Evolutionary conservation across 2,329 filamentous ascomycete genomes (phyloP), one percentile per base, ranked within the genome.

Genomic region (Simplicillium sp.): DNA sequence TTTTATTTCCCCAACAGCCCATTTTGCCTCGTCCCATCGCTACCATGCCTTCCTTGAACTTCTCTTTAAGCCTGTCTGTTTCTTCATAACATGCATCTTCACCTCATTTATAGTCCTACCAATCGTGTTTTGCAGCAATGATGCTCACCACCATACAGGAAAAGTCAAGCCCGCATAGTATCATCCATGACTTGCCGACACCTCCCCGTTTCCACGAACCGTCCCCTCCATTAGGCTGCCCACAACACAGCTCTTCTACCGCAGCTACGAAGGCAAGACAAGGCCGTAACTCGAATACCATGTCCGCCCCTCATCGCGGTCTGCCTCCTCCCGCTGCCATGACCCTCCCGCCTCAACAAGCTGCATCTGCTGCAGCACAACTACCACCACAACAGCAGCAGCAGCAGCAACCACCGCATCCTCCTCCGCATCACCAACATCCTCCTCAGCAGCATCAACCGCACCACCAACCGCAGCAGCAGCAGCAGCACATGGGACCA

Each of bases 261-360:
- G 20, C 20, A 73, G 69, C 55, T 65, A 71, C 44, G 60, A 64
- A 46, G 59, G 60, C 52, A 67, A 73, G 65, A 65, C 65, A 60
- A 86, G 86, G 82, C 80, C 81, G 55, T 25, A 25, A 5, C 20
- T 6, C 20, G 20, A 25, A 9, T 25, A 25, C 6, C 20, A 25
- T 25, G 20, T 25, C 20, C 6, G 75, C 73, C 55, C 73, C 79
- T 60, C 80, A 82, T 61, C 77, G 81, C 62, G 77, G 77, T 53
- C 65, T 86, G 66, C 82, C 82, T 58, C 75, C 76, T 43, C 80
- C 82, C 62, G 74, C 77, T 53, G 75, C 75, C 58, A 76, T 83
- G 73, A 70, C 73, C 7, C 31, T 33, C 7, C 15, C 31, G 12
- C 31, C 12, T 13, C 20, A 25, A 25, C 20, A 25, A 25, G 62